Conservation (phyloP, 2,329 filamentous ascomycete species). For the Juglanconis juglandina region DNA sequence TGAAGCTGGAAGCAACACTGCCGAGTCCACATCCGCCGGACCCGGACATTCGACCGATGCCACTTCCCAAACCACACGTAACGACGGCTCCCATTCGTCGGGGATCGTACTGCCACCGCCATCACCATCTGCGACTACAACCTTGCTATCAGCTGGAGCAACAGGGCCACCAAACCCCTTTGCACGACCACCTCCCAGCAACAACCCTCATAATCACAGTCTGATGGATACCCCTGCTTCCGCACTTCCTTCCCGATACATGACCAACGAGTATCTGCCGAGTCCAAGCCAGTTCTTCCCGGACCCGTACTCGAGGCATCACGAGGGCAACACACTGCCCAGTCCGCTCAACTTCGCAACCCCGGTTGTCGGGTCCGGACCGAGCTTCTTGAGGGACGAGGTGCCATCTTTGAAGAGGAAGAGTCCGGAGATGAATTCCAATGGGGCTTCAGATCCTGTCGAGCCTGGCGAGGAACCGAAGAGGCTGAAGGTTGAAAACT, state of each 20-base stretch:
- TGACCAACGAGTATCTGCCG: constrained; percentile 81
- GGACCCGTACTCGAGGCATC: constrained; percentile 75
- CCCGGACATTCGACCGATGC: constrained; percentile 52
- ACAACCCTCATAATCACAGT: constrained; percentile 49
- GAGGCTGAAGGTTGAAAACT: constrained; percentile 49
- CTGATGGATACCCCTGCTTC: constrained; percentile 78
- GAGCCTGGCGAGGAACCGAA: constrained; percentile 48
- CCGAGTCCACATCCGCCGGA: constrained; percentile 62
- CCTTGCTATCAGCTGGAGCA: constrained; percentile 81
- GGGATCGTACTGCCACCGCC: constrained; percentile 86
- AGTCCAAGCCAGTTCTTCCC: constrained; percentile 91
- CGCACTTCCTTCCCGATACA: constrained; percentile 85
- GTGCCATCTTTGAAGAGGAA: constrained; percentile 47
- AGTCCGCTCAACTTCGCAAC: constrained; percentile 93
- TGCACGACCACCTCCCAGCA: constrained; percentile 77
- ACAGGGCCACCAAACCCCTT: constrained; percentile 94
- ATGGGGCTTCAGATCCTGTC: constrained; percentile 38
- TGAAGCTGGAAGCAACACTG: constrained; percentile 65
- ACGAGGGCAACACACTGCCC: constrained; percentile 80
- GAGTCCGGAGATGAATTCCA: constrained; percentile 48
- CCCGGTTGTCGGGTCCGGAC: constrained; percentile 61
- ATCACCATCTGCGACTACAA: constrained; percentile 78
- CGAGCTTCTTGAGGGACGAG: constrained; percentile 62
- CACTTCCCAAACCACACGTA: constrained; percentile 52
- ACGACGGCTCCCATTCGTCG: constrained; percentile 56